These are phyloP conservation scores for Platanthera guangdongensis DNA, from an alignment of 106 monocot genomes.

Conservation along the genomic window DNA sequence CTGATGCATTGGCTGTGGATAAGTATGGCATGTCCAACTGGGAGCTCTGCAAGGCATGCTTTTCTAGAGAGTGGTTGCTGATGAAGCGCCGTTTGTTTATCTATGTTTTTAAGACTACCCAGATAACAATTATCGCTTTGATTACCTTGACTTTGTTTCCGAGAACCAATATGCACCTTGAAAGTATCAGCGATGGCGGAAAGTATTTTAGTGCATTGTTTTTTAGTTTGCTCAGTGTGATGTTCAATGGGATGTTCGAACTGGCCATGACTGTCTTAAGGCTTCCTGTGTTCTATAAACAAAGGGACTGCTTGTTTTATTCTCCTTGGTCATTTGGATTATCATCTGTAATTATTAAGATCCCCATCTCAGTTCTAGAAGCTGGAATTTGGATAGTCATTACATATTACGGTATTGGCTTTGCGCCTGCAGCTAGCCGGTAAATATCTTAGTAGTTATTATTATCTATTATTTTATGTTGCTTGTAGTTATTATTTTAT, in stretches of 20 bases:
- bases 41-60: conserved; percentile 23
- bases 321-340: conserved; percentile 25
- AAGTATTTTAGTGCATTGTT: conserved; percentile 11
- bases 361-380: conserved; percentile 22
- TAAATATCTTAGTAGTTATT: background rate
- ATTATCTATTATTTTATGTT: background rate
- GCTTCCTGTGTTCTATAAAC: conserved; percentile 22
- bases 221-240: conserved; percentile 10
- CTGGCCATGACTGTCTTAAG: conserved; percentile 14
- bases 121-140: conserved; percentile 11
- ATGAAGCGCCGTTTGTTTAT: conserved; percentile 17
- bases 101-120: conserved; percentile 11
- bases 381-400: conserved; percentile 20
- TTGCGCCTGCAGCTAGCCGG: conserved; percentile 4
- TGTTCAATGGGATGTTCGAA: conserved; percentile 20
- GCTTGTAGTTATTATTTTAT: background rate
- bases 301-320: conserved; percentile 19
- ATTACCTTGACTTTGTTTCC: conserved; percentile 16
- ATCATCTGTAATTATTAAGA: conserved; percentile 11
- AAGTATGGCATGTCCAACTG: conserved; percentile 14
- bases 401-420: conserved; percentile 25
- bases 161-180: conserved; percentile 9
- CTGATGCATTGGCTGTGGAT: conserved; percentile 9
- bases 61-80: conserved; percentile 14
- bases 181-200: conserved; percentile 3